Percentiles rank a stretch among this genome's conserved stretches.
phyloP scores from a whole-genome alignment of 495 filamentous ascomycete genomes.

The Evansstolkia leycettana region DNA sequence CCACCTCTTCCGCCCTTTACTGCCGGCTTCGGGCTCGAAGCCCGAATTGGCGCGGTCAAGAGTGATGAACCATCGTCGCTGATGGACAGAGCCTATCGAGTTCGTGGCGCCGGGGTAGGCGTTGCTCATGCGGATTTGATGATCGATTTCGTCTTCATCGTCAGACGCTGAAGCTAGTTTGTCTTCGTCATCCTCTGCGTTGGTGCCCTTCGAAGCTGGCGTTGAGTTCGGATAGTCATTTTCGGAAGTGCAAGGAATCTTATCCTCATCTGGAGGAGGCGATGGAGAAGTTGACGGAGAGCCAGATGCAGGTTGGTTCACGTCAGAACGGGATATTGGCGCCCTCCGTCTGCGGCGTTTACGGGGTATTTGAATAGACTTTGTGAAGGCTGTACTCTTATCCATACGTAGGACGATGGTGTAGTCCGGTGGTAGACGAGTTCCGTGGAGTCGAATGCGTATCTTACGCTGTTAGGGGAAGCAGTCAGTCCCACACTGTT shows the following conservation, averaged over 20 bases:
- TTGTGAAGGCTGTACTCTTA: conserved; percentile 26
- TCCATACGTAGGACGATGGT: conserved; percentile 46
- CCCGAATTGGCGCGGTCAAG: conserved; percentile 43
- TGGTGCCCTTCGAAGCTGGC: neutral
- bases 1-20: conserved; percentile 14
- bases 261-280: conserved; percentile 1
- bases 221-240: no score
- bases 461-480: conserved; percentile 36
- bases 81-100: conserved; percentile 49
- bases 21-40: conserved; percentile 20
- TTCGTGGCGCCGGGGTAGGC: conserved; percentile 53
- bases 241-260: neutral
- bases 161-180: conserved; percentile 1
- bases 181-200: conserved; percentile 5
- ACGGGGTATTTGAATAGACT: conserved; percentile 12
- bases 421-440: conserved; percentile 43
- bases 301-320: neutral
- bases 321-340: neutral
- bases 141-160: conserved; percentile 16
- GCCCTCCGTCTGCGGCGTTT: conserved; percentile 20
- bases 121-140: conserved; percentile 46
- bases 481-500: neutral
- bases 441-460: conserved; percentile 45
- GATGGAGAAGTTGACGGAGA: conserved; percentile 1
- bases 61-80: conserved; percentile 49